Evolutionary conservation across 352 stramenopile genomes (phyloP), one percentile per base, ranked within the genome.

Genomic region (Pilasporangium apinafurcum): DNA sequence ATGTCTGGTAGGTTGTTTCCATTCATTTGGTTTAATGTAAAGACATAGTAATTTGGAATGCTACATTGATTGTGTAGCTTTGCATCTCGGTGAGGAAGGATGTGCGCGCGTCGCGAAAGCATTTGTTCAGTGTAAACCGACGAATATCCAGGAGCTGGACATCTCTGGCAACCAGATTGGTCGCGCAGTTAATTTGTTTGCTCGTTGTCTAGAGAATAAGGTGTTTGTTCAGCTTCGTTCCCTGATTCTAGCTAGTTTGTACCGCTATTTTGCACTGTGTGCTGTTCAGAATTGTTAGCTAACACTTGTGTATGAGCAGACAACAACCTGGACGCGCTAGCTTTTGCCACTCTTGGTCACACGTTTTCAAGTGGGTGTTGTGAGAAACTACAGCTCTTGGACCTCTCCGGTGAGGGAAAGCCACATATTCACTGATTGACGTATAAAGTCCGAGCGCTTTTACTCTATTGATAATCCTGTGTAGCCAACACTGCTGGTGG

Each of bases 401-500:
- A 80, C 37, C 47, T 80, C 14, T 71, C 67, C 10, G 54, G 67
- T 74, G 28, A 2, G 54, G 10, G 8, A 8, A 6, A 33, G n/a
- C 13, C 10, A 13, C 8, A 38, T 38, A 10, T 30, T 38, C 3
- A 25, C 4, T 22, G 18, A 3, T 2, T 29, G 0, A n/a, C n/a
- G n/a, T n/a, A n/a, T n/a, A n/a, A n/a, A n/a, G n/a, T n/a, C n/a
- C n/a, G n/a, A n/a, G n/a, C n/a, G n/a, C n/a, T n/a, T n/a, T n/a
- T 18, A n/a, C 18, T n/a, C n/a, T 20, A 3, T 32, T 42, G 29
- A 8, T 52, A 2, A 28, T n/a, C 4, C 13, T 38, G 5, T 17
- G 1, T 37, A 86, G 74, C 43, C 21, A 86, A 86, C 29, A 30
- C 30, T n/a, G 63, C 58, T 17, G 37, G 62, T 30, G 53, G 57